phyloP scores from a whole-genome alignment of 2,329 filamentous ascomycete genomes.

The Alternaria sp. region DNA sequence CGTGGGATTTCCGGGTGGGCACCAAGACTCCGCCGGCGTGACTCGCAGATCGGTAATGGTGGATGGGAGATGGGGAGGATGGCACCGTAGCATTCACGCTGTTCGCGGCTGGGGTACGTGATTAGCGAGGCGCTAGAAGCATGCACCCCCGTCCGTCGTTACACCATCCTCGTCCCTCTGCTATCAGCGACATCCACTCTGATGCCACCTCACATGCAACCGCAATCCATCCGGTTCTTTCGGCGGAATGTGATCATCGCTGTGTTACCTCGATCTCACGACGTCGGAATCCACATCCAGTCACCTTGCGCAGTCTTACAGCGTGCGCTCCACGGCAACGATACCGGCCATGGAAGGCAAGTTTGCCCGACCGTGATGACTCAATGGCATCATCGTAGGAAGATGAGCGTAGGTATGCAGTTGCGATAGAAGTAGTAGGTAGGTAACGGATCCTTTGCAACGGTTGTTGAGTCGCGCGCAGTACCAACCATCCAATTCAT shows the following conservation, averaged over 20 bases:
- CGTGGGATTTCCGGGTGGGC: constrained; percentile 30
- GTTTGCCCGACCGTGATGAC: constrained; percentile 22
- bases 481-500: constrained; percentile 15
- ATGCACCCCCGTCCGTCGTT: constrained; percentile 24
- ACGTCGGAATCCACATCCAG: constrained; percentile 5
- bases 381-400: constrained; percentile 4
- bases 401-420: constrained; percentile 3
- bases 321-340: constrained; percentile 25
- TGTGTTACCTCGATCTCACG: constrained; percentile 36
- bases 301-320: constrained; percentile 17
- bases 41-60: constrained; percentile 41
- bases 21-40: constrained; percentile 40
- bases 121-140: constrained; percentile 29
- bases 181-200: constrained; percentile 30
- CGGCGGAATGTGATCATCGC: constrained; percentile 18
- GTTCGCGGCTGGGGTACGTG: constrained; percentile 23
- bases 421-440: constrained; percentile 30
- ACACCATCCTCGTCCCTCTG: constrained; percentile 22
- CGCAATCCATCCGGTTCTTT: constrained; percentile 16
- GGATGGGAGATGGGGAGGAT: constrained; percentile 37
- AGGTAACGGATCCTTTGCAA: constrained; percentile 16
- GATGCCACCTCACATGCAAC: constrained; percentile 42
- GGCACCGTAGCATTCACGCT: constrained; percentile 45
- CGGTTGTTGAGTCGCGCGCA: constrained; percentile 35
- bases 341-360: constrained; percentile 15